Evolutionary conservation across 768 basidiomycete genomes (phyloP), one percentile per base, ranked within the genome.

Genomic region (Russula compacta): DNA sequence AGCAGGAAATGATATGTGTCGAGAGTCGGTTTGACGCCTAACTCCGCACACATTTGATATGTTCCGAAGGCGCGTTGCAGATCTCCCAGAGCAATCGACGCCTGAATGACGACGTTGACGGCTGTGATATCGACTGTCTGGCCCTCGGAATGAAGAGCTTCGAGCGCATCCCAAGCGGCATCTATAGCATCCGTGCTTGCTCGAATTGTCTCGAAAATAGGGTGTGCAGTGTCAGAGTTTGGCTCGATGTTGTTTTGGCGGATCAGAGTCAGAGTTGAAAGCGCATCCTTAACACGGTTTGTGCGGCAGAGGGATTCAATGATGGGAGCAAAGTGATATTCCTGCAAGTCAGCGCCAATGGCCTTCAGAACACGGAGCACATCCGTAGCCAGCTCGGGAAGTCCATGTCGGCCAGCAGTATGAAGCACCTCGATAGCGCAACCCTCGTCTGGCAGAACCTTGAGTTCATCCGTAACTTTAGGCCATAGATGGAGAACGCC

Each of bases 271-370:
- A 93, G 73, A 15, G 80, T 76, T 38, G 75, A 69, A 53, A 94
- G 72, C 0, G 88, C 90, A 38, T 88, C 83, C 53, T 81, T 78
- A 46, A 90, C 66, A 46, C 82, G 76, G 1, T 76, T 75, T 32
- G 76, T 78, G 14, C 75, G 79, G 71, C 81, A 82, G 67, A 87
- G 84, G 0, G 90, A 84, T 68, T 92, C 87, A 35, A 94, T 74
- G 21, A 93, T 72, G 3, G 90, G 83, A 1, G 87, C 82, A 66
- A 90, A 83, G 69, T 95, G 92, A 67, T 87, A 73, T 69, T 93
- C 92, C 67, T 77, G 69, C 73, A 81, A 77, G 49, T 75, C 69
- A 14, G 82, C 71, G 15, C 79, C 77, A 8, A 80, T 71, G 10
- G 63, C 54, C 48, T 80, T 77, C 42, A 95, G 74, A 7, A 79